phyloP scores from a whole-genome alignment of 805 yeast species.

The Yamadazyma sp. region DNA sequence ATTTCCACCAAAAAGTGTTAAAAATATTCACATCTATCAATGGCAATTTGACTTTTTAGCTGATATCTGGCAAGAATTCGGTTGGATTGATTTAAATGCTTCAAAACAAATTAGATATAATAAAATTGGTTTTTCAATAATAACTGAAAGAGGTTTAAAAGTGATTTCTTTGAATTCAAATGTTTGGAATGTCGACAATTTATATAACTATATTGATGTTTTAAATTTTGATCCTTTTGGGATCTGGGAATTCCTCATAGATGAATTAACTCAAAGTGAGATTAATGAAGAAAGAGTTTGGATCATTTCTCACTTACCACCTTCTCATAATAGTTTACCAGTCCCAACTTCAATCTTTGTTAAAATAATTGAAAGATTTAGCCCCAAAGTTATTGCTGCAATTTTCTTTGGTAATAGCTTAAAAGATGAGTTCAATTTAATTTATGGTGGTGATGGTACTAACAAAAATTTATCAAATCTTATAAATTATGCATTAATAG shows the following conservation, averaged over 20 bases:
- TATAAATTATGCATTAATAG: conserved; percentile 57
- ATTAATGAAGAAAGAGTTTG: conserved; percentile 60
- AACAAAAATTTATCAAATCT: conserved; percentile 16
- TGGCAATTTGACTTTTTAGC: conserved; percentile 39
- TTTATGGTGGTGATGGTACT: conserved; percentile 48
- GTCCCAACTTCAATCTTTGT: conserved; percentile 52
- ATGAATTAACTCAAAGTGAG: conserved; percentile 61
- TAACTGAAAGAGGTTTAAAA: conserved; percentile 55
- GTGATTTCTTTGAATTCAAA: conserved; percentile 64
- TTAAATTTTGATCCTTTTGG: conserved; percentile 60
- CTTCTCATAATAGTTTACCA: conserved; percentile 56
- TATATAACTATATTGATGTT: conserved; percentile 48
- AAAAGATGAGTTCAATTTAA: conserved; percentile 59
- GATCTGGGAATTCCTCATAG: conserved; percentile 54
- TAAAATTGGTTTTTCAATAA: conserved; percentile 59
- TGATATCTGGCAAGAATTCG: conserved; percentile 32
- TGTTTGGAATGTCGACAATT: conserved; percentile 60
- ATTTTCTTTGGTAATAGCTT: conserved; percentile 72
- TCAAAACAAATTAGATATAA: conserved; percentile 36
- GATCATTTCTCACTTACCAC: conserved; percentile 69
- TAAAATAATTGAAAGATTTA: conserved; percentile 59
- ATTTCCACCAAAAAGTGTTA: conserved; percentile 45
- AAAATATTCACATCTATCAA: conserved; percentile 23
- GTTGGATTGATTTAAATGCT: conserved; percentile 31
- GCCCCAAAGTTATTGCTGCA: conserved; percentile 65